phyloP scores from a whole-genome alignment of 1,284 basidiomycete genomes.

The Malassezia psittaci region DNA sequence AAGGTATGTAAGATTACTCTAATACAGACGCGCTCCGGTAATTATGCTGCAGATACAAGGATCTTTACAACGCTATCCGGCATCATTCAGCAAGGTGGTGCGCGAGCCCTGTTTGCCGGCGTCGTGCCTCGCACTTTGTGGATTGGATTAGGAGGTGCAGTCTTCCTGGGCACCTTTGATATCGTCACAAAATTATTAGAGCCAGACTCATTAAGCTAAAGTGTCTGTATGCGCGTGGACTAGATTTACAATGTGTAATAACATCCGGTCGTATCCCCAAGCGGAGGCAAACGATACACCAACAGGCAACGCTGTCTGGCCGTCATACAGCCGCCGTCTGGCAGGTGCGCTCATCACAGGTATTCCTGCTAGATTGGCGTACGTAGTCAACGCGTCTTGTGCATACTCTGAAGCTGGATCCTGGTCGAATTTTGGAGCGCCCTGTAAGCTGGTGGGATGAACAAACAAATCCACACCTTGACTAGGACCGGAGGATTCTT shows the following conservation, averaged over 20 bases:
- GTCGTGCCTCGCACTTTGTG: conserved; percentile 82
- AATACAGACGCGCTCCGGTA: not conserved
- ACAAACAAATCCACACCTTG: conserved; percentile 65
- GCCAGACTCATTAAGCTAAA: not conserved
- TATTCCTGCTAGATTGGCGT: conserved; percentile 77
- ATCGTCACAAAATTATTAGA: conserved; percentile 28
- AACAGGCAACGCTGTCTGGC: conserved; percentile 59
- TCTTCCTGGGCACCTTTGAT: conserved; percentile 91
- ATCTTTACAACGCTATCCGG: conserved; percentile 45
- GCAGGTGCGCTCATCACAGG: conserved; percentile 71
- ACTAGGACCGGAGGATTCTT: conserved; percentile 24
- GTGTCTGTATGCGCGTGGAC: conserved; percentile 46
- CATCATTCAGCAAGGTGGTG: conserved; percentile 67
- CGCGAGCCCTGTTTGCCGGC: conserved; percentile 69
- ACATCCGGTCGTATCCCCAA: conserved; percentile 70
- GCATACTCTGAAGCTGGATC: conserved; percentile 54
- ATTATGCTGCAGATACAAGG: conserved; percentile 28
- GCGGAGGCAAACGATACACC: conserved; percentile 76
- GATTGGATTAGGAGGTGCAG: conserved; percentile 91
- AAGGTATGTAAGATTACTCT: conserved; percentile 3
- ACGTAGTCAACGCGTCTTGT: conserved; percentile 84
- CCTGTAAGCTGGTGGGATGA: conserved; percentile 54
- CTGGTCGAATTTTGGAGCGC: conserved; percentile 27
- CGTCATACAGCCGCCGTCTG: conserved; percentile 21
- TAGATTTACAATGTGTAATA: conserved; percentile 56